Evolutionary conservation across 1,284 basidiomycete species (phyloP).

Genomic region (Pholiota adiposa): DNA sequence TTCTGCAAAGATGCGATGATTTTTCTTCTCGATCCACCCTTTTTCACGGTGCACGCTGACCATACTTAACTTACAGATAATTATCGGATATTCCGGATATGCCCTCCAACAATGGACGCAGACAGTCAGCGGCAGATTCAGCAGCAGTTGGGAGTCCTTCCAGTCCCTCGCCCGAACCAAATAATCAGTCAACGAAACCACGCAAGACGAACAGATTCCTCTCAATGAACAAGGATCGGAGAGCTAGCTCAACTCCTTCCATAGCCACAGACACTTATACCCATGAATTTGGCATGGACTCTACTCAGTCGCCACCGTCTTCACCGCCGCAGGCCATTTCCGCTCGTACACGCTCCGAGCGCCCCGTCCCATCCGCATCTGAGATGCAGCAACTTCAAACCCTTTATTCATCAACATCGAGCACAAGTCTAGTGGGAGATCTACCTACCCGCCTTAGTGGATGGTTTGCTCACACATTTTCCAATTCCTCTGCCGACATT

Average conservation of each 20-base stretch:
- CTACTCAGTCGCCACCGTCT: constrained; percentile 17
- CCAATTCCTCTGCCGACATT: not conserved
- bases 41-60: not conserved
- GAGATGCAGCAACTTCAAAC: constrained; percentile 29
- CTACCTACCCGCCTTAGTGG: constrained; percentile 1
- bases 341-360: constrained; percentile 36
- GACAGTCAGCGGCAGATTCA: constrained; percentile 35
- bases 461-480: not conserved
- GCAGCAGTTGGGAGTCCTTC: constrained; percentile 44
- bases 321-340: constrained; percentile 18
- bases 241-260: not conserved
- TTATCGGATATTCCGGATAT: constrained; percentile 44
- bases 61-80: not conserved
- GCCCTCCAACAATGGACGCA: constrained; percentile 33
- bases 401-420: constrained; percentile 34
- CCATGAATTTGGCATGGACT: constrained; percentile 24
- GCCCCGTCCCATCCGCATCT: constrained; percentile 29
- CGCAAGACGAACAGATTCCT: constrained; percentile 34
- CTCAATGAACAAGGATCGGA: constrained; percentile 16
- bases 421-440: constrained; percentile 34
- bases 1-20: not conserved
- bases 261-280: not conserved
- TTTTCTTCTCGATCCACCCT: not conserved
- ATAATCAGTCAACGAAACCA: constrained; percentile 28
- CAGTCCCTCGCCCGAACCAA: constrained; percentile 33